Conservation (phyloP, 306 rosid species). For the Dryas drummondii region DNA sequence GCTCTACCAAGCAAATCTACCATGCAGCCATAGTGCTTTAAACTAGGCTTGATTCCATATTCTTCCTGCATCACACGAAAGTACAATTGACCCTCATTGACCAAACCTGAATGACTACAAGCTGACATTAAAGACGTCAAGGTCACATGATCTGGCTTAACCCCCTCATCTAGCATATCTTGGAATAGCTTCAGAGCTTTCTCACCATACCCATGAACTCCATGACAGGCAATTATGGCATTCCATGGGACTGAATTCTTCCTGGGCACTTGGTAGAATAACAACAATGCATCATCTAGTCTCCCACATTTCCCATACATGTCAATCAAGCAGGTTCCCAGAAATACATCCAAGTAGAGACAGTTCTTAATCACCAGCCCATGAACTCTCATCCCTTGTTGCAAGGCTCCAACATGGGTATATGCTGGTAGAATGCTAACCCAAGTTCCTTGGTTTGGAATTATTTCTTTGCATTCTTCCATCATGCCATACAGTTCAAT, state of each 20-base stretch:
- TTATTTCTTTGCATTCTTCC: conserved; percentile 29
- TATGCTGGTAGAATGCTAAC: conserved; percentile 48
- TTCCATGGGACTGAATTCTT: conserved; percentile 44
- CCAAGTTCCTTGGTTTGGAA: conserved; percentile 53
- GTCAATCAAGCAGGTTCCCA: conserved; percentile 49
- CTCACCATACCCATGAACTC: conserved; percentile 46
- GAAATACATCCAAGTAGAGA: conserved; percentile 41
- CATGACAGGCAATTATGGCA: conserved; percentile 47
- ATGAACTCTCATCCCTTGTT: conserved; percentile 52
- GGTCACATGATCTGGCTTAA: conserved; percentile 44
- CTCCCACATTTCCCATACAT: conserved; percentile 61
- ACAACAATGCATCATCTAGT: conserved; percentile 43
- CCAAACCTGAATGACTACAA: conserved; percentile 58
- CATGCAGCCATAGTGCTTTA: conserved; percentile 49
- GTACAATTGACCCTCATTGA: conserved; percentile 37
- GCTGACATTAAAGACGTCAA: conserved; percentile 46
- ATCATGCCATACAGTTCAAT: conserved; percentile 38
- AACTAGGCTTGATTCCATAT: conserved; percentile 42
- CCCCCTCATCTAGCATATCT: conserved; percentile 36
- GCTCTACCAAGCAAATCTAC: conserved; percentile 59
- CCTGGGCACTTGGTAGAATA: conserved; percentile 38
- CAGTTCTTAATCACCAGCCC: conserved; percentile 41
- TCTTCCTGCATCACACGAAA: conserved; percentile 42
- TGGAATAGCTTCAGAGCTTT: conserved; percentile 42
- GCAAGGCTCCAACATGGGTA: conserved; percentile 44